Base-by-base conservation (phyloP, 192 early-diverging fungal genomes). In the Podila horticola region DNA sequence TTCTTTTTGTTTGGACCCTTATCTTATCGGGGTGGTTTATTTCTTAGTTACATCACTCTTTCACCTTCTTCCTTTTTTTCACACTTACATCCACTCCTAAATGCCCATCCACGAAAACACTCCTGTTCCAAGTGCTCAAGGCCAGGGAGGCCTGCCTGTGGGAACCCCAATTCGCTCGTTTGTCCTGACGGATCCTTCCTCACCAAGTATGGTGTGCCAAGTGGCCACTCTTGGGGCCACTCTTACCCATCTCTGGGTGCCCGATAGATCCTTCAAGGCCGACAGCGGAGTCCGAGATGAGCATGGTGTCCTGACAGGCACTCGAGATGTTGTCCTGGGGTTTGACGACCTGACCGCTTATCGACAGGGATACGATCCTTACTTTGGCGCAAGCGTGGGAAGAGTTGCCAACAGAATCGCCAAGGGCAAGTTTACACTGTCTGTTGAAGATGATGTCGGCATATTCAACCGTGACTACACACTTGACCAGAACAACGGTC, bases 381-480 rank as follows among this genome's bases (percentile, higher is more conserved):
- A 91, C 62, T 96, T 95, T 85, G 95, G 94, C 17, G 91, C 90
- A n/a, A 84, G 88, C 5, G 83, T 95, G 5, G 95, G 95, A 61
- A 87, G 94, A 7, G 87, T 85, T 12, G 95, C 93, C 17, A 96
- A 96, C 67, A 90, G 93, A 49, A 92, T 91, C 63, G 88, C 83
- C 7, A 41, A 88, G 10, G 92, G 89, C 50, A 52, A 84, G 45
- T 96, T 96, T 34, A 66, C 74, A 5, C 76, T 98, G n/a, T n/a
- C 88, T 45, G 1, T 89, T 58, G 88, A 36, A 8, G 9, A 36
- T 6, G 33, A 34, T 36, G 10, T 36, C 34, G 34, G 79, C 10
- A 72, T 82, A 4, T 57, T 66, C 10, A 10, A 45, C 10, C 45
- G n/a, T 0, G 68, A 74, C 1, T 94, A 92, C 71, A 26, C 58